These are phyloP conservation scores for Purpureocillium lavendulum DNA, from an alignment of 2,329 filamentous ascomycete species.

Conservation along the genomic window DNA sequence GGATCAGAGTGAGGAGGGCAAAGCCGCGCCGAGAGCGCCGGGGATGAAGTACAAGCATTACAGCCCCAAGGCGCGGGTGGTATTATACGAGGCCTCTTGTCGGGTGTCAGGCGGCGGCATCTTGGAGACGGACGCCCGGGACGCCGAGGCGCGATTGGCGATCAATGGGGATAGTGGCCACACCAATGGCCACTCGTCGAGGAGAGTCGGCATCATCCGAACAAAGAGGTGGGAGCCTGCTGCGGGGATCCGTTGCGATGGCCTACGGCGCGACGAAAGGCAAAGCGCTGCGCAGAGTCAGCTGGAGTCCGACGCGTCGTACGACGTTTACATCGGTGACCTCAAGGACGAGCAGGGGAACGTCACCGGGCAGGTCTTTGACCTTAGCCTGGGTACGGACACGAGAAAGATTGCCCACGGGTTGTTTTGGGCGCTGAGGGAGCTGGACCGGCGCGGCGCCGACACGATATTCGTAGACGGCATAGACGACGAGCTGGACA, in stretches of 20 bases:
- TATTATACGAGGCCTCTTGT: constrained; percentile 63
- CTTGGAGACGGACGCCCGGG: constrained; percentile 22
- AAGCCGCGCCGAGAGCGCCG: constrained; percentile 66
- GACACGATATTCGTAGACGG: constrained; percentile 89
- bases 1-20: constrained; percentile 61
- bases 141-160: constrained; percentile 8
- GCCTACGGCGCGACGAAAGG: constrained; percentile 13
- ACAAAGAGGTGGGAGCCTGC: constrained; percentile 44
- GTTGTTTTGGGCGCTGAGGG: constrained; percentile 78
- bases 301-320: constrained; percentile 20
- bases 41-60: constrained; percentile 99
- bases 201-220: constrained; percentile 43
- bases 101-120: constrained; percentile 25
- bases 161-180: constrained; percentile 6
- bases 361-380: constrained; percentile 42
- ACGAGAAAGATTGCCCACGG: constrained; percentile 72
- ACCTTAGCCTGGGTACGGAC: constrained; percentile 65
- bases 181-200: constrained; percentile 14
- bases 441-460: constrained; percentile 71
- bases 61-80: constrained; percentile 77
- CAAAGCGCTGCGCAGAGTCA: constrained; percentile 12
- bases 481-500: constrained; percentile 68
- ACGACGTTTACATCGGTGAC: constrained; percentile 31
- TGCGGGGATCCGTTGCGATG: constrained; percentile 27
- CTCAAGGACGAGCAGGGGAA: constrained; percentile 24